Percentiles rank a stretch among this genome's conserved stretches.
These are phyloP conservation scores for Escovopsis sp. DNA, from an alignment of 2,329 filamentous ascomycete genomes.

Conservation along the genomic window DNA sequence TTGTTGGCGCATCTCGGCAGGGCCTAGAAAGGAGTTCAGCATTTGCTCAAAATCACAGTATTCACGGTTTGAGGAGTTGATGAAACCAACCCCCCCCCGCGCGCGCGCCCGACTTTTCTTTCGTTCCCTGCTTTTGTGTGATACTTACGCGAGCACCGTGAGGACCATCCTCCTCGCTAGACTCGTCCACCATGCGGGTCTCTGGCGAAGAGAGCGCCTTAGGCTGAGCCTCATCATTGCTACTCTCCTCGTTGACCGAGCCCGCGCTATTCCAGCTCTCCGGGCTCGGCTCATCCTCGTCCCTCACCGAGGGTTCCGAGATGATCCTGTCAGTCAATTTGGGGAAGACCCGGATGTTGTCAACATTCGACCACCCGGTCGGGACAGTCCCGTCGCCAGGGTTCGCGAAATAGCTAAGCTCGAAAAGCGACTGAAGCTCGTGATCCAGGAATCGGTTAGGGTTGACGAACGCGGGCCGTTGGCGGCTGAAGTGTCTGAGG, in stretches of 20 bases:
- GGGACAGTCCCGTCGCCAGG: slow-evolving; percentile 42
- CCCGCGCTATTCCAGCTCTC: slow-evolving; percentile 30
- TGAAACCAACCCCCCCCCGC: too few species aligned
- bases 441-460: slow-evolving; percentile 43
- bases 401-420: slow-evolving; percentile 51
- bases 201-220: slow-evolving; percentile 14
- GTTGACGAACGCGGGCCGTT: slow-evolving; percentile 37
- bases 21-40: too few species aligned
- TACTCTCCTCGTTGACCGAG: slow-evolving; percentile 35
- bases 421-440: slow-evolving; percentile 57
- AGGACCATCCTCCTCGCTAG: slow-evolving; percentile 36
- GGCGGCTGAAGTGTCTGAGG: slow-evolving; percentile 32
- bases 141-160: slow-evolving; percentile 13
- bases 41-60: too few species aligned
- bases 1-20: slow-evolving; percentile 6
- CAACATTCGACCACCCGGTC: slow-evolving; percentile 50
- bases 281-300: slow-evolving; percentile 33
- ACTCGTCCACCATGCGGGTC: slow-evolving; percentile 45
- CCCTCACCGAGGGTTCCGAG: slow-evolving; percentile 21
- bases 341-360: slow-evolving; percentile 42
- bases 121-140: too few species aligned
- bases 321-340: slow-evolving; percentile 32
- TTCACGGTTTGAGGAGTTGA: too few species aligned
- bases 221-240: slow-evolving; percentile 31
- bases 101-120: too few species aligned